Conservation (phyloP, 169 alveolate species). For the Plasmodium gallinaceum region DNA sequence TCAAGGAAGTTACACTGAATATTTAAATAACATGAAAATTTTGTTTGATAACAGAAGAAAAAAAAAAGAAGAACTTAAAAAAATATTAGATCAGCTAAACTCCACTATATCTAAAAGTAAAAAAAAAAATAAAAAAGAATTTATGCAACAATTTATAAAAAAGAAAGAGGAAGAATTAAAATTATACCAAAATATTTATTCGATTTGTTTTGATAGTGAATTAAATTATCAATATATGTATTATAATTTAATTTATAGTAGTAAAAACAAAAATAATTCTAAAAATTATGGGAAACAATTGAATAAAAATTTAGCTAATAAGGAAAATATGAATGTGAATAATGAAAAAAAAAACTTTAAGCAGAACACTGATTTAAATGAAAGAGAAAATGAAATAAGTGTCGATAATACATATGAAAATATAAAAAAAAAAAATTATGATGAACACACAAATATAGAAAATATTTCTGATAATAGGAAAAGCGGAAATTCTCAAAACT, state of each 20-base stretch:
- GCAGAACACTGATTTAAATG: neutral
- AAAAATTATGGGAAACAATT: neutral
- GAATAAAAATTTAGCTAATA: neutral
- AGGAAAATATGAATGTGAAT: neutral
- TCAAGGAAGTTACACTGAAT: conserved; percentile 45
- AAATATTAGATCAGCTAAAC: conserved; percentile 51
- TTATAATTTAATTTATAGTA: conserved; percentile 50
- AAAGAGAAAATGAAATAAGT: neutral
- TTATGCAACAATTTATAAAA: conserved; percentile 45
- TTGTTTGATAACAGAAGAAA: conserved; percentile 53
- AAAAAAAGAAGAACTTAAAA: conserved; percentile 73
- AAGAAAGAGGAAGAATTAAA: conserved; percentile 67
- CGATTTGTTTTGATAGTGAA: conserved; percentile 14
- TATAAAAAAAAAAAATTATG: neutral
- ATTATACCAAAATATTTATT: conserved; percentile 52
- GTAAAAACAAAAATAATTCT: neutral
- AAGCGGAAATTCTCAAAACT: too few species aligned
- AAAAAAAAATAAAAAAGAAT: conserved; percentile 68
- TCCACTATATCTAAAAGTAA: conserved; percentile 41
- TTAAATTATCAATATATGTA: conserved; percentile 70
- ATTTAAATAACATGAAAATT: conserved; percentile 64
- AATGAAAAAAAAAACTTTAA: neutral
- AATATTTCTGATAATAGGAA: neutral
- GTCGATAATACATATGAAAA: neutral
- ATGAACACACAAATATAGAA: neutral